Evolutionary conservation across 2,329 filamentous ascomycete species (phyloP), one percentile per base, ranked within the genome.

Genomic region (Lachnellula occidentalis): DNA sequence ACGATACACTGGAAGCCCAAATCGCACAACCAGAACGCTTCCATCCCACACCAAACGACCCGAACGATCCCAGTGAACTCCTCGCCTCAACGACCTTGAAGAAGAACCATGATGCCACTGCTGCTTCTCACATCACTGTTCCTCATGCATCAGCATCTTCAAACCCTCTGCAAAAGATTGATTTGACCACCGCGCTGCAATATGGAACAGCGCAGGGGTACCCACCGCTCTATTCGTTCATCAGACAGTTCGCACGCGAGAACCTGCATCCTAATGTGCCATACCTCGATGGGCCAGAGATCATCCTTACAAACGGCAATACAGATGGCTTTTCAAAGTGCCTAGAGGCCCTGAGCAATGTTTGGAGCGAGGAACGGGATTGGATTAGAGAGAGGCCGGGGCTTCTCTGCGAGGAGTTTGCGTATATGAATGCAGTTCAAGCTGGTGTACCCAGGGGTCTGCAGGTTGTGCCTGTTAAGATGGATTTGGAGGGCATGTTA

Each of bases 201-300:
- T 96, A 96, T 74, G 90, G 90, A 57, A 82, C 80, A n/a, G 85
- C 88, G 2, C 79, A 87, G 57, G 92, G 92, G 46, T 92, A 95
- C 64, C 88, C 88, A 1, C 83, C 90, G 0, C 76, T 96, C 22
- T 81, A 84, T 57, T 81, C 81, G 45, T 96, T 92, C 72, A 72
- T 96, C 53, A 83, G 88, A 57, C 81, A 92, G 67, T 95, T 96
- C 71, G 78, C 85, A 4, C 80, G 83, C 55, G 78, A 92, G 53
- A 79, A 88, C 63, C 75, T 96, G 50, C 90, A 96, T 69, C 90
- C 90, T 2, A 85, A 87, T 63, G 80, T 92, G 7, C 90, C 90
- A 5, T 96, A 96, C 67, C 76, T 77, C 54, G 84, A 75, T 56
- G 90, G 90, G 0, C 85, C 88, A 14, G 90, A 92, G 51, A 81